Percentiles rank a stretch among this genome's conserved stretches.
Evolutionary conservation across 2,329 filamentous ascomycete genomes (phyloP).

Genomic region (Fusarium sp.): DNA sequence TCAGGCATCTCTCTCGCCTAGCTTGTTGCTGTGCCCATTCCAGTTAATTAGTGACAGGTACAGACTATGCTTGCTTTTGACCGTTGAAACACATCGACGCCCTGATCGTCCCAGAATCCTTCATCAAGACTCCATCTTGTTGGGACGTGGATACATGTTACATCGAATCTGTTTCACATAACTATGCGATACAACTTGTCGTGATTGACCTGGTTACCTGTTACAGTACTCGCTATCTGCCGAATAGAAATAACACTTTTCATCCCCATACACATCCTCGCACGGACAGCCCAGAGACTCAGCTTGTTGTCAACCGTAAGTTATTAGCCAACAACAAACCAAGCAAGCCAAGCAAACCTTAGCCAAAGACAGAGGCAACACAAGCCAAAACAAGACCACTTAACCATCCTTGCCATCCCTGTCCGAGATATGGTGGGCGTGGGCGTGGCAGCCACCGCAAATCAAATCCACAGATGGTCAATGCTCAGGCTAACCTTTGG

Average conservation of each 20-base stretch:
- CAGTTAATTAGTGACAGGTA: neutral
- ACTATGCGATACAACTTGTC: constrained; percentile 4
- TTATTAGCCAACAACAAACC: constrained; percentile 9
- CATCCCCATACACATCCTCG: constrained; percentile 31
- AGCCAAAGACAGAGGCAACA: neutral
- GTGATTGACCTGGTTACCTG: constrained; percentile 3
- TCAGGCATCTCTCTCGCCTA: neutral
- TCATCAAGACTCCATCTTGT: constrained; percentile 29
- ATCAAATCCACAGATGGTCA: constrained; percentile 31
- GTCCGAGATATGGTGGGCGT: constrained; percentile 15
- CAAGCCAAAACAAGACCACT: constrained; percentile 23
- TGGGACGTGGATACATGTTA: constrained; percentile 42
- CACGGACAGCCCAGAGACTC: constrained; percentile 41
- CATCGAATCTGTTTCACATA: constrained; percentile 8
- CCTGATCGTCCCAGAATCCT: constrained; percentile 29
- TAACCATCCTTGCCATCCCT: constrained; percentile 11
- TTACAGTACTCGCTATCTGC: constrained; percentile 7
- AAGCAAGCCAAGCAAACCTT: neutral
- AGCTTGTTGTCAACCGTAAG: constrained; percentile 5
- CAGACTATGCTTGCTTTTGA: constrained; percentile 30
- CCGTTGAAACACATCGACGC: constrained; percentile 31
- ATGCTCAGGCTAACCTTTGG: constrained; percentile 30
- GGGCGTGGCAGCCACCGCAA: constrained; percentile 37
- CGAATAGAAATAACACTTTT: constrained; percentile 20
- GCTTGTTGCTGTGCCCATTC: too few species aligned